Base-by-base conservation (phyloP, 805 yeast species). In the Ogataea neopini region DNA sequence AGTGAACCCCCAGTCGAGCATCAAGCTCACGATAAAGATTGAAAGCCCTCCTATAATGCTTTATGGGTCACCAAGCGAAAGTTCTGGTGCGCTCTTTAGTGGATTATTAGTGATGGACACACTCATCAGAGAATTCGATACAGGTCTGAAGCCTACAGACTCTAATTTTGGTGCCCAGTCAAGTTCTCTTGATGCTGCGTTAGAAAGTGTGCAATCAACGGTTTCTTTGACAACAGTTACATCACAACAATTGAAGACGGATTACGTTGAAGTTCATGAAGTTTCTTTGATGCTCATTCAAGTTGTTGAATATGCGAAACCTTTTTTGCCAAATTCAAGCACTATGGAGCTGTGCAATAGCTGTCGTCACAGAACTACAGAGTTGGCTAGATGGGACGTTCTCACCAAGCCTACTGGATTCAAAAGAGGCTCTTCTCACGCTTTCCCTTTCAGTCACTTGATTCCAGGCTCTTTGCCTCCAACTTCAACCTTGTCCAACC, bases 21-120 rank as follows among this genome's bases (percentile, higher is more conserved):
- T 68, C 19, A 57, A 76, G 28, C 66, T 88, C 10, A 62, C 81
- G 0, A 75, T 91, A 28, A 74, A 75, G 32, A 71, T 94, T 18
- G 99, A 94, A 62, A 84, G 95, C 1, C 98, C 98, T 1, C 99
- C 99, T 0, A 75, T 91, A 32, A 80, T 88, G 39, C 69, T 94
- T 46, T 92, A 87, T 61, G 99, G 99, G 0, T 67, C 76, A 0
- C 86, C 91, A 2, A 65, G 68, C 7, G 94, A 88, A 49, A 82
- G 94, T 1, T 76, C 95, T 0, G 99, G 99, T 1, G 86, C 96
- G 4, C 74, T 92, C 19, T 70, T 94, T 28, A 81, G 90, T 28
- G 99, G 99, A 0, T 71, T 88, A 8, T 68, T 94, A 40, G 76
- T 76, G 30, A 68, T 94, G 39, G 78, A 76, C 25, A 74, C 84